These are phyloP conservation scores for Penicillium paradoxum DNA, from an alignment of 495 filamentous ascomycete genomes.

Conservation along the genomic window DNA sequence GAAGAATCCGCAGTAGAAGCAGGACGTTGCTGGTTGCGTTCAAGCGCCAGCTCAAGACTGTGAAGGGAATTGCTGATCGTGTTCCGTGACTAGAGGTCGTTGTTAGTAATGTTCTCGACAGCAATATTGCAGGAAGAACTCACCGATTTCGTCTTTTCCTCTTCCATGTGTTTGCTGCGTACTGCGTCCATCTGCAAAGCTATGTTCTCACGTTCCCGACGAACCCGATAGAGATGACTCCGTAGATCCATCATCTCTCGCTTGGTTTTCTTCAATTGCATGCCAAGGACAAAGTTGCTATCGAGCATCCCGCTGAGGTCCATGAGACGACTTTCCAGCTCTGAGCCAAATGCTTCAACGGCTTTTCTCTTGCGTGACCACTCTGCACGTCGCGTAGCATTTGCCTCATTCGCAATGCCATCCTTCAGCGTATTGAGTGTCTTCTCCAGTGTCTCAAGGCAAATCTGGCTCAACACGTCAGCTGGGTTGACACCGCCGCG, in stretches of 20 bases:
- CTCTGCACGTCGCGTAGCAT: conserved; percentile 42
- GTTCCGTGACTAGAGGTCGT: conserved; percentile 28
- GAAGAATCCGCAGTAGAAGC: conserved; percentile 15
- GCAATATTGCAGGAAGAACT: conserved; percentile 1
- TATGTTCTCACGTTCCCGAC: conserved; percentile 60
- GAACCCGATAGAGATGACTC: conserved; percentile 57
- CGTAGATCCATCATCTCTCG: conserved; percentile 62
- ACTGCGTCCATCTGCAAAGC: conserved; percentile 66
- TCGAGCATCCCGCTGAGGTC: conserved; percentile 53
- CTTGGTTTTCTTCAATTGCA: conserved; percentile 57
- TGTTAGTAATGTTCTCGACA: conserved; percentile 8
- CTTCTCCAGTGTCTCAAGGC: conserved; percentile 60
- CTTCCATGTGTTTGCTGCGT: conserved; percentile 50
- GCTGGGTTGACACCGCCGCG: conserved; percentile 63
- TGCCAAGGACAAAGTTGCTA: conserved; percentile 57
- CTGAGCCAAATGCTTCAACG: conserved; percentile 63
- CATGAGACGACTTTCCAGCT: conserved; percentile 59
- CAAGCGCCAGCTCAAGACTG: conserved; percentile 41
- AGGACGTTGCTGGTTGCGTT: conserved; percentile 35
- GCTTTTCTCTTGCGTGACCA: conserved; percentile 57
- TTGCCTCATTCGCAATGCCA: conserved; percentile 35
- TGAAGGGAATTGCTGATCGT: conserved; percentile 45
- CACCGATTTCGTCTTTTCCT: conserved; percentile 37
- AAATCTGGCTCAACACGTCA: conserved; percentile 66
- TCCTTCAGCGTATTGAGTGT: conserved; percentile 38